phyloP scores from a whole-genome alignment of 2,329 filamentous ascomycete species.

The Epicoccum nigrum region DNA sequence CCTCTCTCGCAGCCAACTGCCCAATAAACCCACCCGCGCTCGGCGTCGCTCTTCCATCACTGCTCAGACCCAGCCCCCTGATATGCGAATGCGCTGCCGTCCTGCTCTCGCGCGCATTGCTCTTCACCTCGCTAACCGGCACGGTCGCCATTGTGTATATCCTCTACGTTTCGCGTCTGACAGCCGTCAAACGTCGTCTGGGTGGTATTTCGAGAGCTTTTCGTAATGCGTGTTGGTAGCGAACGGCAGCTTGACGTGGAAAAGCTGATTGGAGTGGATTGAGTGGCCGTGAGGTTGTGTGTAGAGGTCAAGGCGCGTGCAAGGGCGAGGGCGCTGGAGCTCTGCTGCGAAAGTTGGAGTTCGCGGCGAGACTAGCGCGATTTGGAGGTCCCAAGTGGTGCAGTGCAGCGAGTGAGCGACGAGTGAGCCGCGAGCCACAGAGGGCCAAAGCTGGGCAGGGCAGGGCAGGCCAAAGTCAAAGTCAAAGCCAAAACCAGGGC shows the following conservation, averaged over 20 bases:
- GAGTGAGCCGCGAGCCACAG: too few relatives aligned
- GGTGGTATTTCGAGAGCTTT: background rate
- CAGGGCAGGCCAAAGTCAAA: too few relatives aligned
- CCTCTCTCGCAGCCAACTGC: conserved; percentile 86
- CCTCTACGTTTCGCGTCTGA: background rate
- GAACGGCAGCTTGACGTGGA: too few relatives aligned
- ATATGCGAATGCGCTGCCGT: conserved; percentile 98
- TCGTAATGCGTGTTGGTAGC: too few relatives aligned
- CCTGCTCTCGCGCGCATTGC: conserved; percentile 89
- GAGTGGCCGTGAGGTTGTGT: background rate
- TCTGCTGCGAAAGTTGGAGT: conserved; percentile 2
- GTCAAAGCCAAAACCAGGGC: too few relatives aligned
- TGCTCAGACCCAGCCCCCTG: conserved; percentile 85
- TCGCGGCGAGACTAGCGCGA: conserved; percentile 7
- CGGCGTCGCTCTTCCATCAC: conserved; percentile 82
- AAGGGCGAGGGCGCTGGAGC: too few relatives aligned
- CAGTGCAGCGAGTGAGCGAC: too few relatives aligned
- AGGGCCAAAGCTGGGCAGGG: too few relatives aligned
- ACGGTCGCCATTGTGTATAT: conserved; percentile 42
- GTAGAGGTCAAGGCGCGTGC: background rate
- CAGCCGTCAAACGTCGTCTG: background rate
- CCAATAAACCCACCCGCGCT: conserved; percentile 80
- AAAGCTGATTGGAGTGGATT: too few relatives aligned
- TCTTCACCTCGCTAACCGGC: conserved; percentile 81
- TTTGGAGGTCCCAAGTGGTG: too few relatives aligned